Evolutionary conservation across 495 filamentous ascomycete species (phyloP).

Genomic region (Pseudoneurospora amorphoporcata): DNA sequence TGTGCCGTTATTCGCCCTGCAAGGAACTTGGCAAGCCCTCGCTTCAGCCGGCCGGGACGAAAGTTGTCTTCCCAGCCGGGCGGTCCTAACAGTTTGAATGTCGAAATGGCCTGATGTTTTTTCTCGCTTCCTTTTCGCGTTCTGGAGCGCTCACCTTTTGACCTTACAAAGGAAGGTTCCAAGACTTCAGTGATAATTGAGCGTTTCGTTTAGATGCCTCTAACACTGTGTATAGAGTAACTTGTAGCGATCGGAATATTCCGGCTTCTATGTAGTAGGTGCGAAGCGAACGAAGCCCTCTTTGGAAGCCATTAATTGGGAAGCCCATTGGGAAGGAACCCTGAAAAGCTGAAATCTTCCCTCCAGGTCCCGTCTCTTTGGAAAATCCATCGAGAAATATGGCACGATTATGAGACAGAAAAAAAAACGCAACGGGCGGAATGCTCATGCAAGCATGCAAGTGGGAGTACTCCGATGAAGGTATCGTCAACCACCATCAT

Average conservation of each 20-base stretch:
- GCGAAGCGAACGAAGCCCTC: not conserved
- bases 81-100: not conserved
- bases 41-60: not conserved
- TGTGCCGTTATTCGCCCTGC: not conserved
- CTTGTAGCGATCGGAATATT: not conserved
- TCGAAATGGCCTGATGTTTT: not conserved
- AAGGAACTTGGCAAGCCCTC: not conserved
- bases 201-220: not conserved
- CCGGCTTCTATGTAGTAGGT: not conserved
- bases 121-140: not conserved
- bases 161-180: not conserved
- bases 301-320: too few species aligned
- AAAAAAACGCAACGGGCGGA: not conserved
- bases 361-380: too few species aligned
- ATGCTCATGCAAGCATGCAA: not conserved
- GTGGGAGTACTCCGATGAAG: not conserved
- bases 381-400: not conserved
- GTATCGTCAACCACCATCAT: not conserved
- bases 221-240: not conserved
- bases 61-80: not conserved
- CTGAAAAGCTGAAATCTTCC: not conserved
- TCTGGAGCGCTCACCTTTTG: not conserved
- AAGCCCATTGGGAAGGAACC: not conserved
- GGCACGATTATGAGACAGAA: not conserved
- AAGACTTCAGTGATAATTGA: not conserved